Evolutionary conservation across 768 basidiomycete genomes (phyloP).

Genomic region (Hericium erinaceus): DNA sequence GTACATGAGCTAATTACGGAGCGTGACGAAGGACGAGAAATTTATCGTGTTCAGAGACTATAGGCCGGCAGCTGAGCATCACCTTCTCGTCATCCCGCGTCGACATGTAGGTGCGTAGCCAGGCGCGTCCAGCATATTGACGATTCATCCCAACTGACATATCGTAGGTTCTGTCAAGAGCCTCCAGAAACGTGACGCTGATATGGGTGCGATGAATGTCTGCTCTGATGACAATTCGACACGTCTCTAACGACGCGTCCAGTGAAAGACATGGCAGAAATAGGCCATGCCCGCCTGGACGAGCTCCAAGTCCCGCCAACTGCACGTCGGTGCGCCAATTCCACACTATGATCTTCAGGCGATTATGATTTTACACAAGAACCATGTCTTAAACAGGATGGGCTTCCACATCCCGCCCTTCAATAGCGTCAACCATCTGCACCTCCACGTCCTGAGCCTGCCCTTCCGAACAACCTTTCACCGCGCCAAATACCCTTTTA

Average conservation of each 20-base stretch:
- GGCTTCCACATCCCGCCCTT: constrained; percentile 82
- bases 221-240: constrained; percentile 2
- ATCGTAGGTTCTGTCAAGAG: constrained; percentile 45
- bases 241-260: constrained; percentile 19
- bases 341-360: not conserved
- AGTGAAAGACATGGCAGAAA: constrained; percentile 39
- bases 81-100: constrained; percentile 28
- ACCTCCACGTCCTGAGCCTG: constrained; percentile 62
- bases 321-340: constrained; percentile 36
- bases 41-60: constrained; percentile 27
- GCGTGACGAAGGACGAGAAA: constrained; percentile 17
- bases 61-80: constrained; percentile 25
- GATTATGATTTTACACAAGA: not conserved
- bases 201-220: constrained; percentile 32
- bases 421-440: constrained; percentile 62
- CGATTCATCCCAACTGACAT: not conserved
- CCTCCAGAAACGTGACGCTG: constrained; percentile 34
- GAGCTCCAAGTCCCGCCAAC: constrained; percentile 29
- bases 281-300: constrained; percentile 48
- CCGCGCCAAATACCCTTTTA: constrained; percentile 41
- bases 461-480: constrained; percentile 42
- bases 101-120: constrained; percentile 25
- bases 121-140: not conserved
- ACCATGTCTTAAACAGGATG: constrained; percentile 33
- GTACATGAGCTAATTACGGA: too few species aligned